These are phyloP conservation scores for Penicillium paneum DNA, from an alignment of 2,329 filamentous ascomycete species.

Conservation along the genomic window DNA sequence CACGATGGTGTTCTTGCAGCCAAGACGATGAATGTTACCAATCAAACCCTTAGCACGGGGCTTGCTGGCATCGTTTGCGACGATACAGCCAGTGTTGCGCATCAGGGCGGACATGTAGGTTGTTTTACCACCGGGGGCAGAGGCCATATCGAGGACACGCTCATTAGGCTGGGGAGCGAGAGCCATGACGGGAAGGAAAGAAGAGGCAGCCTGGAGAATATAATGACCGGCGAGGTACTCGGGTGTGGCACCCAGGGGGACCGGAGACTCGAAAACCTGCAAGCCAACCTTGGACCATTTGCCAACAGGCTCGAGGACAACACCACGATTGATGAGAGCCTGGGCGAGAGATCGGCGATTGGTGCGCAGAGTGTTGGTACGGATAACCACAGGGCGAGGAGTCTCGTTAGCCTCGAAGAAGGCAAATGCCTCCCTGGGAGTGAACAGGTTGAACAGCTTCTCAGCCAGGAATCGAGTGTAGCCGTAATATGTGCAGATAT, in stretches of 20 bases:
- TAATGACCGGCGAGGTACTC: conserved; percentile 98
- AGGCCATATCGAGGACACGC: conserved; percentile 89
- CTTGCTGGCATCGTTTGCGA: conserved; percentile 96
- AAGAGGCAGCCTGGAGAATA: conserved; percentile 93
- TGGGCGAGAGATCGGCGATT: conserved; percentile 79
- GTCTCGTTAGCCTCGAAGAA: conserved; percentile 99
- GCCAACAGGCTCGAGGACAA: conserved; percentile 91
- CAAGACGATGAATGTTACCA: conserved; percentile 93
- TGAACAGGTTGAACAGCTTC: conserved; percentile 90
- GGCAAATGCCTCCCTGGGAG: conserved; percentile 88
- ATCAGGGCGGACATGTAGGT: conserved; percentile 95
- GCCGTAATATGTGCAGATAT: conserved; percentile 94
- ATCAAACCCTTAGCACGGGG: conserved; percentile 92
- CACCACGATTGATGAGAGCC: conserved; percentile 89
- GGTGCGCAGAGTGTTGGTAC: conserved; percentile 88
- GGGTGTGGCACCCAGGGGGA: conserved; percentile 87
- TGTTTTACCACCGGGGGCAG: conserved; percentile 92
- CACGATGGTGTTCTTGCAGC: conserved; percentile 89
- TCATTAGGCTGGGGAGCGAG: conserved; percentile 91
- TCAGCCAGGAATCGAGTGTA: conserved; percentile 94
- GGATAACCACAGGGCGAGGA: conserved; percentile 86
- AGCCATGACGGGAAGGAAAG: conserved; percentile 96
- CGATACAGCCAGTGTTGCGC: conserved; percentile 93
- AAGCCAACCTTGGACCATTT: conserved; percentile 99
- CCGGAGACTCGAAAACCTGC: conserved; percentile 88